Evolutionary conservation across 176 grass and related monocot species (phyloP), one percentile per base, ranked within the genome.

Genomic region (Chloris gayana): DNA sequence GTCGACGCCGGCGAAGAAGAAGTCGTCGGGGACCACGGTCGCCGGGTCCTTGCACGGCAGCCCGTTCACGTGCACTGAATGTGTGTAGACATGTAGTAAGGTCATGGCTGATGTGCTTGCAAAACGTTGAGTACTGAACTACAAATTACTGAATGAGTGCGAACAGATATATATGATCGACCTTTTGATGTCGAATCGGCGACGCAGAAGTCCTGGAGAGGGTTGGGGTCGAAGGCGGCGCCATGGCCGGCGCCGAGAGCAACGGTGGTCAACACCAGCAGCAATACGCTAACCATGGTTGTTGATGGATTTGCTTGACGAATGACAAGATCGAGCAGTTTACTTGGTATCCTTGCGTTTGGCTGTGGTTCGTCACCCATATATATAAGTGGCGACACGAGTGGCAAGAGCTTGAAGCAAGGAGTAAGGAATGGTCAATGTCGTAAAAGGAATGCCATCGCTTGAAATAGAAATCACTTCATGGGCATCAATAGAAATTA

Each of bases 201-300:
- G 69, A 88, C 80, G 80, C 86, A 84, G 60, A 83, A 88, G 50
- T 88, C 86, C 9, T 88, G 86, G 68, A 88, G 80, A 74, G 86
- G 86, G 68, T 50, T 88, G 50, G 80, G 80, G 74, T 88, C 86
- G 49, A 88, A 88, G 50, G 86, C 80, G 6, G 56, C 61, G 49
- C 38, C 86, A 60, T 59, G 74, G 25, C 61, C 61, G 75, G 69
- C 62, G 69, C 7, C 49, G 9, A 88, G 38, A 21, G 86, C 74
- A 3, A 83, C 24, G 34, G 53, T 37, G 1, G 73, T 17, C 18
- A 58, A n/a, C 34, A 60, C 47, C 68, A 68, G 9, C 9, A 68
- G 75, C 38, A 49, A 49, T 18, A 13, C 12, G 12, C 59, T 56
- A 51, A 29, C 80, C 80, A 88, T 88, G 68, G 53, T 39, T 4